Percentiles rank a stretch among this genome's conserved stretches.
These are phyloP conservation scores for Castanea crenata DNA, from an alignment of 306 rosid species.

Conservation along the genomic window DNA sequence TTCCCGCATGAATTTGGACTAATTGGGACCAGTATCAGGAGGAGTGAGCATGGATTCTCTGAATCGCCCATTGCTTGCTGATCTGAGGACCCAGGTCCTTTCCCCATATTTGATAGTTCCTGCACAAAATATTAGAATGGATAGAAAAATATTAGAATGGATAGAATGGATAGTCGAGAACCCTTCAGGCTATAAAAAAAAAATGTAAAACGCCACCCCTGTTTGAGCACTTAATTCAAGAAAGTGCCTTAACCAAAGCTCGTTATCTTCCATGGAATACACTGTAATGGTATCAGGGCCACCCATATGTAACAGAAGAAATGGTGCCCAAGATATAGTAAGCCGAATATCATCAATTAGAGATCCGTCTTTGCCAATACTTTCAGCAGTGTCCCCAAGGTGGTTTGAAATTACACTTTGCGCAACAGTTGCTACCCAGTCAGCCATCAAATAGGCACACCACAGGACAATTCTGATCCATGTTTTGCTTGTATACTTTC, in stretches of 20 bases:
- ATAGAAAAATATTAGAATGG: background rate
- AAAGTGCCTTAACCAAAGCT: slow-evolving; percentile 6
- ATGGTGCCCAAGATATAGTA: background rate
- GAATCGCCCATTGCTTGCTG: background rate
- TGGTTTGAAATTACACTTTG: background rate
- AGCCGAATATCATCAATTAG: background rate
- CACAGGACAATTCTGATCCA: background rate
- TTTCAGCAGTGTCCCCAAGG: background rate
- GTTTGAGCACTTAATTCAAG: background rate
- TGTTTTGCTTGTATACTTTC: background rate
- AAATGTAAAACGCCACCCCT: no score
- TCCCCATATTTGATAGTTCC: background rate
- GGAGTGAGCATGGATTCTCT: background rate
- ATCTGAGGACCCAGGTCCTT: background rate
- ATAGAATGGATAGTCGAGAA: background rate
- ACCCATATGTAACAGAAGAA: background rate
- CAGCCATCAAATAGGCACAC: background rate
- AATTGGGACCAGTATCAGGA: background rate
- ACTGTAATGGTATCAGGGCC: slow-evolving; percentile 17
- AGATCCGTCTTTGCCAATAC: background rate
- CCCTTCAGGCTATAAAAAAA: no score
- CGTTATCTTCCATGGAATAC: background rate
- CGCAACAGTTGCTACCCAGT: background rate
- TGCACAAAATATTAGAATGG: background rate
- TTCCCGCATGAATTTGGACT: background rate